phyloP scores from a whole-genome alignment of 306 rosid species.

The Rosa multiflora region DNA sequence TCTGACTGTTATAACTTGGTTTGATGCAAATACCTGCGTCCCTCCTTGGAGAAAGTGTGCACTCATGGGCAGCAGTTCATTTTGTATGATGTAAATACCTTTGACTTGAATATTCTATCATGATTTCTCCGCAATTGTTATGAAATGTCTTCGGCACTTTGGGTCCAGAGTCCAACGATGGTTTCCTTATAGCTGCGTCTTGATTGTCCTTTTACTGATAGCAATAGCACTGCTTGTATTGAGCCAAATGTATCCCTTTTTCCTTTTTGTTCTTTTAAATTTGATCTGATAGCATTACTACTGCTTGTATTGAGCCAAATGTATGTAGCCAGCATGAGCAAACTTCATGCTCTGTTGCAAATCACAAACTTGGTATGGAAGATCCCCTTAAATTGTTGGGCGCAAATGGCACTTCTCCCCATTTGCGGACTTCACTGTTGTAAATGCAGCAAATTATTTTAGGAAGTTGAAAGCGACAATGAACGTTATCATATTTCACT shows the following conservation, averaged over 20 bases:
- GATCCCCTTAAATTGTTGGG: background rate
- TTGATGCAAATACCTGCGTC: background rate
- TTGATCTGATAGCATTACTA: background rate
- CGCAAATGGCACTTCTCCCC: background rate
- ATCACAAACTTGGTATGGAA: background rate
- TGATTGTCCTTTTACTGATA: background rate
- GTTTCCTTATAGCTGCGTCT: background rate
- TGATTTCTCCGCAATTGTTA: background rate
- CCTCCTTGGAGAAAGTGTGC: background rate
- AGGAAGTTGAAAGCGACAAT: background rate
- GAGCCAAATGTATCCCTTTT: background rate
- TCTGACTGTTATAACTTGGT: background rate
- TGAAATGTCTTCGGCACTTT: background rate
- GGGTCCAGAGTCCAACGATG: background rate
- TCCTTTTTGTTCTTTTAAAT: background rate
- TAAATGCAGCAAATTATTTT: background rate
- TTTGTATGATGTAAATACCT: background rate
- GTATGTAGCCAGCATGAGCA: no score
- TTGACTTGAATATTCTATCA: background rate
- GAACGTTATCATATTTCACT: background rate
- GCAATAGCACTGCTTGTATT: no score
- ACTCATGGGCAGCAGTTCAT: background rate
- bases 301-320: background rate
- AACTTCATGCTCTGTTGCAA: background rate
- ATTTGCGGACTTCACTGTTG: background rate